Percentiles rank a stretch among this genome's conserved stretches.
phyloP scores from a whole-genome alignment of 2,329 filamentous ascomycete species.

The Graphium sp. region DNA sequence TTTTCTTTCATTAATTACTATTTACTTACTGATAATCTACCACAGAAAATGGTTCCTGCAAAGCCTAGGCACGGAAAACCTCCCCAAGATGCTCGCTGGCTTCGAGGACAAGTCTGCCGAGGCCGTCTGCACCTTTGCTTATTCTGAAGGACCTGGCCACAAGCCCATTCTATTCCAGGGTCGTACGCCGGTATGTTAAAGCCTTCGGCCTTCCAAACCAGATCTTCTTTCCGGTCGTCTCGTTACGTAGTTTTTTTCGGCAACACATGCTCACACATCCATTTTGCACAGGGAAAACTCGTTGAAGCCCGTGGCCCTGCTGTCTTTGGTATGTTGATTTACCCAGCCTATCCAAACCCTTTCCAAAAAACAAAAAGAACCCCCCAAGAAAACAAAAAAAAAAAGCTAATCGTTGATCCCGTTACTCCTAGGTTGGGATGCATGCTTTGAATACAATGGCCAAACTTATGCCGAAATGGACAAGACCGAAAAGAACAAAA shows the following conservation, averaged over 20 bases:
- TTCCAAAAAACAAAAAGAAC: too few relatives aligned
- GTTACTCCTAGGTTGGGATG: constrained; percentile 65
- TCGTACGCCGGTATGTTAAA: constrained; percentile 53
- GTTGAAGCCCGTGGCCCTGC: constrained; percentile 67
- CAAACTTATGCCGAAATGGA: constrained; percentile 95
- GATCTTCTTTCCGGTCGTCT: not conserved
- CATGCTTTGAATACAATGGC: constrained; percentile 86
- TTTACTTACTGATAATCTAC: not conserved
- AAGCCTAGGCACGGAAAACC: constrained; percentile 61
- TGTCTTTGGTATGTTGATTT: constrained; percentile 53
- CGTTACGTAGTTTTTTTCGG: not conserved
- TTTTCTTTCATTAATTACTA: not conserved
- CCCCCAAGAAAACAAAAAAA: too few relatives aligned
- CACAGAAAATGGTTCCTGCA: constrained; percentile 85
- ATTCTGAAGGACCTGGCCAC: constrained; percentile 68
- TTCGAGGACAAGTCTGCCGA: constrained; percentile 85
- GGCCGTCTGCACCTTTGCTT: constrained; percentile 92
- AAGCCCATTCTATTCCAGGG: constrained; percentile 86
- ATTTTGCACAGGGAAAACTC: constrained; percentile 44
- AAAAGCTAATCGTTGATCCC: constrained; percentile 2
- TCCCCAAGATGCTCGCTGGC: constrained; percentile 79
- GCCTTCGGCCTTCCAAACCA: too few relatives aligned
- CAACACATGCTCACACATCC: not conserved
- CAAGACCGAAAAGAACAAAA: constrained; percentile 69
- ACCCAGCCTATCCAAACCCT: too few relatives aligned